Percentiles rank a stretch among this genome's conserved stretches.
Conservation (phyloP, 2,329 filamentous ascomycete genomes). For the Penicillium expansum region DNA sequence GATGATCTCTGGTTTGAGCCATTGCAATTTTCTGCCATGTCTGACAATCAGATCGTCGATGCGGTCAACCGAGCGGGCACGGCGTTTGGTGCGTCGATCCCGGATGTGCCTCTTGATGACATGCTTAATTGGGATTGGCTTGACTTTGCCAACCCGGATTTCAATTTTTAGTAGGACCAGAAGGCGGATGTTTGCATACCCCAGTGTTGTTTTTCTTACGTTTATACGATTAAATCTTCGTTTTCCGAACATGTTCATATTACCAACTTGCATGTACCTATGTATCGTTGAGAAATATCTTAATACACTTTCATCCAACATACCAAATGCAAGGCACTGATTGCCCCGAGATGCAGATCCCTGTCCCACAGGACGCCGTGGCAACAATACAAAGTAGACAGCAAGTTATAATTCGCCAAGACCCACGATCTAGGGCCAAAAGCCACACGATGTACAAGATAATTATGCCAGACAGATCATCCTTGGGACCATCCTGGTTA, state of each 20-base stretch:
- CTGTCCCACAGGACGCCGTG: neutral
- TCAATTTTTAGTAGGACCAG: constrained; percentile 23
- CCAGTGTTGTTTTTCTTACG: neutral
- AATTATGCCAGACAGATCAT: neutral
- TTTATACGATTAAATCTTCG: neutral
- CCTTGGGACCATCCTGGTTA: neutral
- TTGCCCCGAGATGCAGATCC: neutral
- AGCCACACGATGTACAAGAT: neutral
- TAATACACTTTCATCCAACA: neutral
- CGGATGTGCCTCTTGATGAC: constrained; percentile 59
- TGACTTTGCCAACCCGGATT: constrained; percentile 41
- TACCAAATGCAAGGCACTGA: neutral
- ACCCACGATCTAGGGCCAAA: neutral
- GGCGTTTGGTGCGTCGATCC: constrained; percentile 55
- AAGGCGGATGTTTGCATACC: neutral
- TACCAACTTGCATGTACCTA: neutral
- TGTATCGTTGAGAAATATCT: neutral
- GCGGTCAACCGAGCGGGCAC: constrained; percentile 63
- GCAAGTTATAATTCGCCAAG: neutral
- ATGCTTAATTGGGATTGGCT: constrained; percentile 59
- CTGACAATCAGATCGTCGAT: constrained; percentile 65
- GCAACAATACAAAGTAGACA: neutral
- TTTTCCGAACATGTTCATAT: neutral
- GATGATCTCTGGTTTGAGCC: constrained; percentile 49
- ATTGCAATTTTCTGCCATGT: constrained; percentile 66